Conservation (phyloP, 1,139 yeast genomes). For the Hemisphaericaspora subhashii region DNA sequence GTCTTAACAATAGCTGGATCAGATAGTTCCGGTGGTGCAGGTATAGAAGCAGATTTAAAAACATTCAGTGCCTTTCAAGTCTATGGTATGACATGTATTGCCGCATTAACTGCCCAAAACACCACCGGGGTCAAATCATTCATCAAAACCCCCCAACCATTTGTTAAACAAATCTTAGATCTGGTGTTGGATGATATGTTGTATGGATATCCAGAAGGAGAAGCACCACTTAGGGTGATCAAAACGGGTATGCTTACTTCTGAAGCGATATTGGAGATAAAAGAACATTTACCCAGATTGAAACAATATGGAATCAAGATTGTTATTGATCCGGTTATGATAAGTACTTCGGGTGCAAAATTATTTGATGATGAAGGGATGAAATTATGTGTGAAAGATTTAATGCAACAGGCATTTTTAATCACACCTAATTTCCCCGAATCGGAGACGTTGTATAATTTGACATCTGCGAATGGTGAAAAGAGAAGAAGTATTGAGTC, state of each 20-base stretch:
- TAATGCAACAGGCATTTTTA: slow-evolving; percentile 57
- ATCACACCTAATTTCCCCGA: slow-evolving; percentile 80
- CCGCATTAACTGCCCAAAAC: slow-evolving; percentile 86
- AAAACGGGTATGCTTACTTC: slow-evolving; percentile 81
- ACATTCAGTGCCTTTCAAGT: slow-evolving; percentile 78
- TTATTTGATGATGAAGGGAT: slow-evolving; percentile 53
- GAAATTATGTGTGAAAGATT: slow-evolving; percentile 38
- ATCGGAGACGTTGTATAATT: slow-evolving; percentile 44
- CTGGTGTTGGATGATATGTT: slow-evolving; percentile 65
- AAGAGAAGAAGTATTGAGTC: slow-evolving; percentile 13
- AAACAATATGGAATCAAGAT: slow-evolving; percentile 33
- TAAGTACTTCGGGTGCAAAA: slow-evolving; percentile 71
- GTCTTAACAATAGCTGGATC: slow-evolving; percentile 79
- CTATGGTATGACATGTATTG: slow-evolving; percentile 77
- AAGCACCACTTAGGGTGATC: slow-evolving; percentile 53
- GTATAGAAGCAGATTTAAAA: slow-evolving; percentile 89
- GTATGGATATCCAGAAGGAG: slow-evolving; percentile 23
- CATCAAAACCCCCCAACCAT: slow-evolving; percentile 44
- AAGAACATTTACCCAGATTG: slow-evolving; percentile 30
- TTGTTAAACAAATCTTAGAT: slow-evolving; percentile 48
- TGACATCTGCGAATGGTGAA: slow-evolving; percentile 19
- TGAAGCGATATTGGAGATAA: slow-evolving; percentile 54
- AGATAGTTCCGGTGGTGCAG: slow-evolving; percentile 93
- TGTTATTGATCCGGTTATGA: slow-evolving; percentile 82
- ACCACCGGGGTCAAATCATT: slow-evolving; percentile 58